Evolutionary conservation across 208 protist genomes (phyloP), one percentile per base, ranked within the genome.

Genomic region (Histomonas meleagridis): DNA sequence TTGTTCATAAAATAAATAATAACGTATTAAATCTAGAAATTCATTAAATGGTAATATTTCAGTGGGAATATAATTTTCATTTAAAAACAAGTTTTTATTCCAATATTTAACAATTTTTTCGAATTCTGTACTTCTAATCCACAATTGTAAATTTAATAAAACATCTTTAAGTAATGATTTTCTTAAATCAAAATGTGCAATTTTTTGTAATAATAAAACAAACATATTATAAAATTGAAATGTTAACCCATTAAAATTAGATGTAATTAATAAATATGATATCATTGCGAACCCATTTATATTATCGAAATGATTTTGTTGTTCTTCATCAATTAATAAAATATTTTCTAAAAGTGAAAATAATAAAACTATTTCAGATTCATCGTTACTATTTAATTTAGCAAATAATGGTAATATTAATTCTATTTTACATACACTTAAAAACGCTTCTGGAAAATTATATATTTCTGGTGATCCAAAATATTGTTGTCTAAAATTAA

Each of bases 351-450:
- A 32, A 38, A 86, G 1, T 55, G 26, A 38, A 16, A 86, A 86
- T 55, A 86, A 26, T 38, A 16, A 23, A 32, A 18, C 12, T 9
- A 86, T 38, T 38, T 32, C 32, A 40, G 32, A 43, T 40, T 12
- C 32, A 72, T 72, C 65, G 32, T 72, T 72, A 16, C 32, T 12
- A 57, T 86, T 46, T 38, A 86, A n/a, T 55, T 86, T 40, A 38
- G 76, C 76, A 57, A 86, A 86, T 32, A 86, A n/a, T 55, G 76
- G 76, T 3, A 86, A 38, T 26, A 86, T 51, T n/a, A 86, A 43
- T 51, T 86, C 76, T 7, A 86, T 51, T 86, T 86, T 86, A 16
- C 76, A 86, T 18, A 86, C 55, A 57, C 32, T 32, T 38, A 86
- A n/a, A 9, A 86, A 51, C n/a, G 35, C 55, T 55, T 86, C 76